A percentile compares a stretch with the other conserved stretches of the same genome.
Evolutionary conservation across 768 basidiomycete genomes (phyloP).

Genomic region (Lepiota venenata): DNA sequence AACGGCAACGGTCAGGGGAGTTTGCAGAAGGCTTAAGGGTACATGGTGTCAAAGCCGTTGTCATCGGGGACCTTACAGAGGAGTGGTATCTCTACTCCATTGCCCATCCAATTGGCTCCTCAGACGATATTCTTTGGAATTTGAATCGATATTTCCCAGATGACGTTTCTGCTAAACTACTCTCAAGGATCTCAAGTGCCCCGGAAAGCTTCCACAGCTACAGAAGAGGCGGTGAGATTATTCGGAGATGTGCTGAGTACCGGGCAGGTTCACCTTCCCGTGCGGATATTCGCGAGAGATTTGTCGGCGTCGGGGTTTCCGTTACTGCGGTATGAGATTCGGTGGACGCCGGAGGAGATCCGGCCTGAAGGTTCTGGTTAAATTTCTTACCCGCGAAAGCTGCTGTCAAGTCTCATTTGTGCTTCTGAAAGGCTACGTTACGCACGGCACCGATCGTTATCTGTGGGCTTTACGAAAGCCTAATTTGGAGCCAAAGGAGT

Average conservation of each 20-base stretch:
- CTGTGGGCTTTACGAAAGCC: constrained; percentile 61
- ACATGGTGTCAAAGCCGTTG: constrained; percentile 58
- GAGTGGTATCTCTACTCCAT: constrained; percentile 81
- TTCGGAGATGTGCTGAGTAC: constrained; percentile 61
- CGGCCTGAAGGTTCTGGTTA: constrained; percentile 46
- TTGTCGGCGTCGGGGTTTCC: constrained; percentile 55
- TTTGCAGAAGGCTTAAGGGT: constrained; percentile 51
- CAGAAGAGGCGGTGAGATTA: constrained; percentile 39
- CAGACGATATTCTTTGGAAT: constrained; percentile 52
- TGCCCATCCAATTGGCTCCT: constrained; percentile 51
- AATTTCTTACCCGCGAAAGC: neutral
- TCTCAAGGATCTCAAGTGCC: constrained; percentile 40
- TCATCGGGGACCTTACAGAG: constrained; percentile 67
- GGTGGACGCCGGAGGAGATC: constrained; percentile 63
- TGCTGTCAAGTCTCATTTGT: neutral
- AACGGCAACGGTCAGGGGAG: constrained; percentile 61
- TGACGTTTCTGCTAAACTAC: constrained; percentile 41
- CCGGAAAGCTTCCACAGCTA: constrained; percentile 31
- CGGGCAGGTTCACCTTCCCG: constrained; percentile 67
- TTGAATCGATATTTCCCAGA: constrained; percentile 58
- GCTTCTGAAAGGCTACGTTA: constrained; percentile 52
- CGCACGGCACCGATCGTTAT: constrained; percentile 62
- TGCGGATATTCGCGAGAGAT: constrained; percentile 60
- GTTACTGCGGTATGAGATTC: constrained; percentile 63
- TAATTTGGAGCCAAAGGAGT: constrained; percentile 42